phyloP scores from a whole-genome alignment of 306 rosid species.

The Mucuna pruriens region DNA sequence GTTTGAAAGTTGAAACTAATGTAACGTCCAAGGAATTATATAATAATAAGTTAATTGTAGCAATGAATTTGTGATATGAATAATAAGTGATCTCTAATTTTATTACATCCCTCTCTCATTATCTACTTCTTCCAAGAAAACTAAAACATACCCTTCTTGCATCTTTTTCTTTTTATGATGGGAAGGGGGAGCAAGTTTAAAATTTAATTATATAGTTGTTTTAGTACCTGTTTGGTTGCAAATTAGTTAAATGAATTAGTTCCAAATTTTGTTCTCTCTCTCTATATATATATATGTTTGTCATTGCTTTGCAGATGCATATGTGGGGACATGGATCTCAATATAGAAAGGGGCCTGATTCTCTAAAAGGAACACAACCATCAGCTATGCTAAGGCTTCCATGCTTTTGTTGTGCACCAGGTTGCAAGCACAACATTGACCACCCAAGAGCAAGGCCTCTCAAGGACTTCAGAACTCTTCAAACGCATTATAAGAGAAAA shows the following conservation, averaged over 20 bases:
- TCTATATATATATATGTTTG: not conserved
- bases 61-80: not conserved
- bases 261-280: not conserved
- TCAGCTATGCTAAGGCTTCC: slow-evolving; percentile 25
- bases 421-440: slow-evolving; percentile 73
- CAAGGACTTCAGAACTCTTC: slow-evolving; percentile 73
- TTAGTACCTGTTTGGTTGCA: not conserved
- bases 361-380: slow-evolving; percentile 27
- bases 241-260: not conserved
- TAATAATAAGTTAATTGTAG: not conserved
- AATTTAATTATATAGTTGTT: not conserved
- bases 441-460: slow-evolving; percentile 66
- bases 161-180: not conserved
- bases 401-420: slow-evolving; percentile 36
- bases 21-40: not conserved
- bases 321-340: slow-evolving; percentile 29
- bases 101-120: not conserved
- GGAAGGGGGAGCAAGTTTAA: not conserved
- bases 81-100: not conserved
- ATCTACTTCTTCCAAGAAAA: not conserved
- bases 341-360: slow-evolving; percentile 17
- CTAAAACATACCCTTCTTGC: not conserved
- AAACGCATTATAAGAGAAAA: slow-evolving; percentile 74
- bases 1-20: not conserved
- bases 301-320: slow-evolving; percentile 1